Conservation (phyloP, 2,329 filamentous ascomycete species). For the Aspergillus ustus region DNA sequence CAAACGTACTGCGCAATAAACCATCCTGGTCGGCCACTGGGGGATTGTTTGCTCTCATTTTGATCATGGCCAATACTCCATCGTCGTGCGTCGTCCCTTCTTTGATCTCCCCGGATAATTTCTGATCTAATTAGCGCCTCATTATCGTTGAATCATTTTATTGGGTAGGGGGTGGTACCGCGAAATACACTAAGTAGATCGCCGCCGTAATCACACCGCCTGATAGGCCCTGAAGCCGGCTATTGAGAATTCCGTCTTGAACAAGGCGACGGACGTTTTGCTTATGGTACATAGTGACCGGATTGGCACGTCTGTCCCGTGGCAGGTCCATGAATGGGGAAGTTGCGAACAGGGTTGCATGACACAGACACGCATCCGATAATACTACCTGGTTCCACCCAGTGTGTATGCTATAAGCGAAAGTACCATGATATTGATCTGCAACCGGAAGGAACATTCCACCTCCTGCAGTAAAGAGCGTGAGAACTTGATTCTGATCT, state of each 20-base stretch:
- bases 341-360: not conserved
- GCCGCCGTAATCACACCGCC: not conserved
- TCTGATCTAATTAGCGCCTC: not conserved
- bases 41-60: not conserved
- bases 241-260: not conserved
- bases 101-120: not conserved
- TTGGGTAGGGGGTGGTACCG: not conserved
- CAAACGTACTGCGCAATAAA: not conserved
- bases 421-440: not conserved
- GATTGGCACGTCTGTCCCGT: not conserved
- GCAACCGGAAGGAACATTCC: not conserved
- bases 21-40: not conserved
- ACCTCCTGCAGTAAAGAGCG: no score
- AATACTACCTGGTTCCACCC: not conserved
- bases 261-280: not conserved
- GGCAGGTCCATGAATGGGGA: not conserved
- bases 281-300: not conserved
- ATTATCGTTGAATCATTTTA: not conserved
- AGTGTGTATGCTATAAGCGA: not conserved
- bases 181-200: not conserved
- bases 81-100: not conserved
- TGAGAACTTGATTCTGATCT: not conserved
- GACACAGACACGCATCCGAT: constrained; percentile 4
- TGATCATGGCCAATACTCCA: not conserved
- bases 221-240: not conserved